Percentiles rank a stretch among this genome's conserved stretches.
Conservation (phyloP, 352 stramenopile genomes). For the Pythium chondricola region DNA sequence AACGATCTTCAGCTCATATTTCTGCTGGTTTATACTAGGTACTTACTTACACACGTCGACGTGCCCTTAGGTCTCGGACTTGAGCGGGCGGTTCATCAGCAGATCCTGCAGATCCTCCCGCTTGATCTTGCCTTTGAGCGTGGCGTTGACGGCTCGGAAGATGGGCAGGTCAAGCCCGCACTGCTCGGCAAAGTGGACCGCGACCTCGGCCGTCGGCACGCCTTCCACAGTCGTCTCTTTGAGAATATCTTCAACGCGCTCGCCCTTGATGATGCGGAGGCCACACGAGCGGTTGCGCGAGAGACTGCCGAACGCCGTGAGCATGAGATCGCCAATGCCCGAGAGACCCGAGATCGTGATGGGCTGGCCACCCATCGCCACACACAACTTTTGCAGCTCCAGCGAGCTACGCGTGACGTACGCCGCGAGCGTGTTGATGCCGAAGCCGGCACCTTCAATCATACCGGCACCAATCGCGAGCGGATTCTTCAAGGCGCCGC, state of each 20-base stretch:
- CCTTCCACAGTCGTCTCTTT: constrained; percentile 89
- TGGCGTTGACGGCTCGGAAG: constrained; percentile 81
- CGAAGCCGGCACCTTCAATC: constrained; percentile 95
- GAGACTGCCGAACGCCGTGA: constrained; percentile 95
- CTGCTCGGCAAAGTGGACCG: constrained; percentile 86
- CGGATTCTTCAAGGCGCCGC: constrained; percentile 97
- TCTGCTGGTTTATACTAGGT: too few relatives aligned
- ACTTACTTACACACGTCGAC: too few relatives aligned
- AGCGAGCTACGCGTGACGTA: constrained; percentile 94
- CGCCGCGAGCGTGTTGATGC: constrained; percentile 93
- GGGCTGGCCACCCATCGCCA: constrained; percentile 91
- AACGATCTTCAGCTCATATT: too few relatives aligned
- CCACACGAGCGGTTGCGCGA: constrained; percentile 95
- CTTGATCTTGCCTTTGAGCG: constrained; percentile 78
- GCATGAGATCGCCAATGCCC: constrained; percentile 91
- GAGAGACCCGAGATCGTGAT: constrained; percentile 94
- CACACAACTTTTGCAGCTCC: constrained; percentile 94
- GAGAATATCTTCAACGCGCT: constrained; percentile 92
- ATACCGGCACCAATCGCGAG: constrained; percentile 96
- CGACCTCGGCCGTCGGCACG: constrained; percentile 93
- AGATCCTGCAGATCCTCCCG: constrained; percentile 64
- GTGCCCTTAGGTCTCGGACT: constrained; percentile 60
- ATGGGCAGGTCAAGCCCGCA: constrained; percentile 90
- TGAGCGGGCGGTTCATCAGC: constrained; percentile 78
- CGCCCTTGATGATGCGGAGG: constrained; percentile 89